Percentiles rank a stretch among this genome's conserved stretches.
These are phyloP conservation scores for Cylindrotheca fusiformis DNA, from an alignment of 108 stramenopile genomes.

Conservation along the genomic window DNA sequence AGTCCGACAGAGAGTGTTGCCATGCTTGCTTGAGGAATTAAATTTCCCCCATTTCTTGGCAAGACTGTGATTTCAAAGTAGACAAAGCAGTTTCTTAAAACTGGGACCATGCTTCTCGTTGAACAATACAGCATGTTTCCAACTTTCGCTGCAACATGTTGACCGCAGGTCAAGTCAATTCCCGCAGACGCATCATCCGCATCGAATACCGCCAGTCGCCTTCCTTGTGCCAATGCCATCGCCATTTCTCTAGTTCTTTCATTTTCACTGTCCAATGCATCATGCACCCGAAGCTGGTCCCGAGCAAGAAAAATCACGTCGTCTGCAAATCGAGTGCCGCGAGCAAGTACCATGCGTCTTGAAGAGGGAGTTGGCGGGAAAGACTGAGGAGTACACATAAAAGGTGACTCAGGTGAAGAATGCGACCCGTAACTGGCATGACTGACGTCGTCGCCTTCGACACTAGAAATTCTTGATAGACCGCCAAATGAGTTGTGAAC, in stretches of 20 bases:
- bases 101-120: slow-evolving; percentile 86
- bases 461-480: not conserved
- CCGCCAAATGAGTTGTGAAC: slow-evolving; percentile 2
- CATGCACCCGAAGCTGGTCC: slow-evolving; percentile 89
- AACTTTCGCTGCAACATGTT: slow-evolving; percentile 90
- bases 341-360: slow-evolving; percentile 81
- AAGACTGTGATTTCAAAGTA: slow-evolving; percentile 92
- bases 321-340: slow-evolving; percentile 83
- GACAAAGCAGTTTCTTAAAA: slow-evolving; percentile 90
- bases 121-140: slow-evolving; percentile 85
- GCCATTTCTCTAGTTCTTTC: slow-evolving; percentile 88
- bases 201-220: slow-evolving; percentile 88
- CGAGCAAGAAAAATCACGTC: slow-evolving; percentile 93
- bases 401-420: slow-evolving; percentile 58
- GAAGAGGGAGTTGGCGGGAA: slow-evolving; percentile 94
- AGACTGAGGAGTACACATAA: slow-evolving; percentile 96
- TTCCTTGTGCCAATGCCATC: slow-evolving; percentile 67
- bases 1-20: slow-evolving; percentile 86
- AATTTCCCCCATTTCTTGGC: slow-evolving; percentile 35
- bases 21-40: slow-evolving; percentile 36
- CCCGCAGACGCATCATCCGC: slow-evolving; percentile 65
- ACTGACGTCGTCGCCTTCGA: not conserved
- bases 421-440: slow-evolving; percentile 13
- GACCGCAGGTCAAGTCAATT: slow-evolving; percentile 84
- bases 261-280: slow-evolving; percentile 68